These are phyloP conservation scores for Fraxinus americana DNA, from an alignment of 257 asterid species.

Conservation along the genomic window DNA sequence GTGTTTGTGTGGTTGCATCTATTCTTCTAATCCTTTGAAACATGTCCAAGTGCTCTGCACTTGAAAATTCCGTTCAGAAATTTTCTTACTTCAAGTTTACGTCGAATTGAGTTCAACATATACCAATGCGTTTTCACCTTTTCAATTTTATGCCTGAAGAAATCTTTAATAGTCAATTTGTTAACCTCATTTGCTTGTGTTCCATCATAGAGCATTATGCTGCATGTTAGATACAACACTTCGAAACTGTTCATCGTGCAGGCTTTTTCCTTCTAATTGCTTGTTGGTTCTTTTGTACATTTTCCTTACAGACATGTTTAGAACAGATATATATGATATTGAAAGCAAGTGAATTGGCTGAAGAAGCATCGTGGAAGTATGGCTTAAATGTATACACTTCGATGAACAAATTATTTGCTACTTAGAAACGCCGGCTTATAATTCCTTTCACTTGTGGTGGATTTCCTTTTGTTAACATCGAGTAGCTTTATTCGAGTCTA, in stretches of 20 bases:
- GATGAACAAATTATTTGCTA: not conserved
- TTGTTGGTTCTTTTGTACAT: constrained; percentile 8
- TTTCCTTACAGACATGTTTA: constrained; percentile 33
- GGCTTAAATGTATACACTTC: not conserved
- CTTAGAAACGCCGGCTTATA: not conserved
- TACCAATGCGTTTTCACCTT: not conserved
- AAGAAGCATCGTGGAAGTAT: constrained; percentile 1
- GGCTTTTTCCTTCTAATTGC: not conserved
- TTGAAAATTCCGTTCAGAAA: not conserved
- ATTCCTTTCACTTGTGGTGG: not conserved
- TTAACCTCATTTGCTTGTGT: not conserved
- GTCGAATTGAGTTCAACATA: not conserved
- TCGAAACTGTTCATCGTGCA: not conserved
- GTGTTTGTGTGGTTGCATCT: too few relatives aligned
- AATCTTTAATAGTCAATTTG: not conserved
- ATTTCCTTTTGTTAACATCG: not conserved
- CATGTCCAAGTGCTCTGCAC: not conserved
- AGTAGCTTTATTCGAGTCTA: not conserved
- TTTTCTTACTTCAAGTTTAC: not conserved
- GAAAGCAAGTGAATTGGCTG: constrained; percentile 45
- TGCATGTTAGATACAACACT: not conserved
- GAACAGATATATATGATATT: constrained; percentile 40
- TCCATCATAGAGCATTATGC: not conserved
- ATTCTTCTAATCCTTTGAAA: too few relatives aligned
- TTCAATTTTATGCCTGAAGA: not conserved